Evolutionary conservation across 495 filamentous ascomycete genomes (phyloP).

Genomic region (Cercophora scortea): DNA sequence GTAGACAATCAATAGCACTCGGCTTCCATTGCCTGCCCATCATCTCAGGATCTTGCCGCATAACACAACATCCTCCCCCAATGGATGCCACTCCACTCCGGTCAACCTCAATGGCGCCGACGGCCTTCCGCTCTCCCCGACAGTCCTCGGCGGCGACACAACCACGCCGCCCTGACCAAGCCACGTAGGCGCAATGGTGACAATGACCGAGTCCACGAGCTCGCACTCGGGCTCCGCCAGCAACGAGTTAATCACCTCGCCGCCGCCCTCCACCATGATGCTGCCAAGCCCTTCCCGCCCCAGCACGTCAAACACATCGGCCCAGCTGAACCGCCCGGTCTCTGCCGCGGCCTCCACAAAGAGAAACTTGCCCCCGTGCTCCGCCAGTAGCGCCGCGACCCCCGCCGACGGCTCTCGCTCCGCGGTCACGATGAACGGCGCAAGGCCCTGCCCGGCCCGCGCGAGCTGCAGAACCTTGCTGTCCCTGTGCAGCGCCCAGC

Average conservation of each 20-base stretch:
- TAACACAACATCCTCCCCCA: conserved; percentile 75
- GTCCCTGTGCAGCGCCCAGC: conserved; percentile 56
- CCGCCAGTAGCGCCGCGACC: conserved; percentile 21
- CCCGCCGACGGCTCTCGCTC: conserved; percentile 9
- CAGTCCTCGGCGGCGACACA: conserved; percentile 53
- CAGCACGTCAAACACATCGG: conserved; percentile 49
- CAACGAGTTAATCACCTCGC: conserved; percentile 52
- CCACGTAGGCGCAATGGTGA: conserved; percentile 81
- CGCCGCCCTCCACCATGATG: conserved; percentile 72
- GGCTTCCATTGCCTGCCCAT: neutral
- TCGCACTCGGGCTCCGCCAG: conserved; percentile 51
- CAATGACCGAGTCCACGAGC: conserved; percentile 65
- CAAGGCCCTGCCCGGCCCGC: conserved; percentile 57
- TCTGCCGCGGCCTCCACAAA: conserved; percentile 6
- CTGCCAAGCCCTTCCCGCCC: conserved; percentile 56
- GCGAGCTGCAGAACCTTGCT: conserved; percentile 59
- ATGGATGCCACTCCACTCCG: conserved; percentile 61
- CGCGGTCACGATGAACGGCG: conserved; percentile 58
- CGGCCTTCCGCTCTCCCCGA: conserved; percentile 39
- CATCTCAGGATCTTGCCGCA: conserved; percentile 46
- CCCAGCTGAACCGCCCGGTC: conserved; percentile 43
- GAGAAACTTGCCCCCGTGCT: conserved; percentile 33
- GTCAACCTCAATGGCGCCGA: conserved; percentile 53
- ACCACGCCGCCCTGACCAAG: conserved; percentile 70
- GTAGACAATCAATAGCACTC: too few species aligned